phyloP scores from a whole-genome alignment of 345 rosid genomes.

The Camelina sativa region DNA sequence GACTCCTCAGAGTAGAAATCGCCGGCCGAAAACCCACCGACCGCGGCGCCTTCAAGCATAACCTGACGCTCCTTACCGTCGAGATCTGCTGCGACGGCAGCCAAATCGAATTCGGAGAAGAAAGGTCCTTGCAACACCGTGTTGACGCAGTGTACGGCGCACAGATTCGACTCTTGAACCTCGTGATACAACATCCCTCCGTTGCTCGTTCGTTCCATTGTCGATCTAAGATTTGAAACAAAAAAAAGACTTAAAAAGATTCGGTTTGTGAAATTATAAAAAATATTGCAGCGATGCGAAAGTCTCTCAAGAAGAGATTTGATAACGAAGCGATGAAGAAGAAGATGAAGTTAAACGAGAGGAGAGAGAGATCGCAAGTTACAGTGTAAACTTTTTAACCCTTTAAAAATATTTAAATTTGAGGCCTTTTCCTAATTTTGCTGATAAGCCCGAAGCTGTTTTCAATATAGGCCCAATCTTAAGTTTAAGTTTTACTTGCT shows the following conservation, averaged over 20 bases:
- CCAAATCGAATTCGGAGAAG: conserved; percentile 94
- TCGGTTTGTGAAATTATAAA: conserved; percentile 1
- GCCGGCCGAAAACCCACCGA: conserved; percentile 49
- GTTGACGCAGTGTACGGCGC: conserved; percentile 99
- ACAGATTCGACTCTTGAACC: conserved; percentile 95
- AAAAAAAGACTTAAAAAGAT: conserved; percentile 26
- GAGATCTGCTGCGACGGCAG: conserved; percentile 93
- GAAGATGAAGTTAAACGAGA: background rate
- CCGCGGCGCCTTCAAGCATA: conserved; percentile 55
- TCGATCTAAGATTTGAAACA: background rate
- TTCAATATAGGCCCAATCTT: background rate
- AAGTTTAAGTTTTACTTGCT: too few relatives aligned
- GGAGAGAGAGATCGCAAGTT: background rate
- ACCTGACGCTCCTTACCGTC: conserved; percentile 83
- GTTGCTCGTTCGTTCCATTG: conserved; percentile 79
- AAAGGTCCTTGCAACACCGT: conserved; percentile 94
- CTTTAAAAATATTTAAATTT: background rate
- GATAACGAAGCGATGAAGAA: background rate
- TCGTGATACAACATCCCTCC: conserved; percentile 98
- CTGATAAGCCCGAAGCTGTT: background rate
- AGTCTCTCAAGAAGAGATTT: background rate
- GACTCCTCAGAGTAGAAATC: conserved; percentile 86
- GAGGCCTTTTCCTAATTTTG: background rate
- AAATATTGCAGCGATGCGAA: conserved; percentile 11
- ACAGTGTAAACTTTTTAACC: background rate